A percentile compares a stretch with the other conserved stretches of the same genome.
Conservation (phyloP, 2,329 filamentous ascomycete genomes). For the Aspergillus fijiensis region DNA sequence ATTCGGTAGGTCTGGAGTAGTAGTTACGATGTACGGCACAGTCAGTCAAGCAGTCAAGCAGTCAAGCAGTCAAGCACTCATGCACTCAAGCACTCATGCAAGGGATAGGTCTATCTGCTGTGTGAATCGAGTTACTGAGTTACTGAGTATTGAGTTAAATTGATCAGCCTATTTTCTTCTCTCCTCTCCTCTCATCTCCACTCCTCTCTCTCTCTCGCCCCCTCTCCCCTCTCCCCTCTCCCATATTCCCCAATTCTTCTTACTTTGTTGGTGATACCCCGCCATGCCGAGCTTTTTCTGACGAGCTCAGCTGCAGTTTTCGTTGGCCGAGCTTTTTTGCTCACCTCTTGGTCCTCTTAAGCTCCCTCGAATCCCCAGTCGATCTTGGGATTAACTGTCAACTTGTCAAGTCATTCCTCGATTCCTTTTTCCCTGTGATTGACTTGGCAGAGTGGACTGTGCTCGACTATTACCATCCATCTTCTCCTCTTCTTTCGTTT, state of each 20-base stretch:
- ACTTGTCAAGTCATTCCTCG: background rate
- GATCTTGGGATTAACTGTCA: background rate
- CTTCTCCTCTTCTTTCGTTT: background rate
- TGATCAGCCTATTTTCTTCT: background rate
- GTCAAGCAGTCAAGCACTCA: background rate
- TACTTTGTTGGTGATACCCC: constrained; percentile 9
- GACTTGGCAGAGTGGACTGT: background rate
- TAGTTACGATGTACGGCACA: no score
- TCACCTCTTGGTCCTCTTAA: background rate
- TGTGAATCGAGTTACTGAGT: background rate
- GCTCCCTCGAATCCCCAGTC: background rate
- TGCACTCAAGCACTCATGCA: background rate
- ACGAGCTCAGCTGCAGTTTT: background rate
- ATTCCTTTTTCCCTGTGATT: background rate
- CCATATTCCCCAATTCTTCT: background rate
- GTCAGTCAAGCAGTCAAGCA: no score
- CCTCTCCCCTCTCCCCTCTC: background rate
- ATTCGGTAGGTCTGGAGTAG: no score
- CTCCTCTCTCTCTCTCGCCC: background rate
- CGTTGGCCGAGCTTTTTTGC: background rate
- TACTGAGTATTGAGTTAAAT: background rate
- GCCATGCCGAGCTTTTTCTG: constrained; percentile 15
- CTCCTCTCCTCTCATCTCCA: no score
- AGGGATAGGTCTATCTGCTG: constrained; percentile 6
- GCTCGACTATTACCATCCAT: background rate